Conservation (phyloP, 1,284 basidiomycete species). For the Moniliophthora roreri region DNA sequence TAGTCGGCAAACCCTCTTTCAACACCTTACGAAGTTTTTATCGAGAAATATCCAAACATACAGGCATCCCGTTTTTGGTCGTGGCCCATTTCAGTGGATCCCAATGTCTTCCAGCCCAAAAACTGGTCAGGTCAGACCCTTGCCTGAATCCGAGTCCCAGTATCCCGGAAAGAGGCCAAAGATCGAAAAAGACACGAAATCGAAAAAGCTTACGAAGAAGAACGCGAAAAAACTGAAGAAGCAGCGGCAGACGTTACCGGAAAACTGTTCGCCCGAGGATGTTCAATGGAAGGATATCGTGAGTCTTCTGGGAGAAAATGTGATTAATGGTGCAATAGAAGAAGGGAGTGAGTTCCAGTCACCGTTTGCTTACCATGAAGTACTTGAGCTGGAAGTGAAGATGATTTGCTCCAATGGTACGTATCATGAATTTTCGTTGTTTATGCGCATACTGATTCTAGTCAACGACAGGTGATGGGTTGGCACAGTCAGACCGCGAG, state of each 20-base stretch:
- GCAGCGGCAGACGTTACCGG: slow-evolving; percentile 40
- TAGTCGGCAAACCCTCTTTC: neutral
- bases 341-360: slow-evolving; percentile 53
- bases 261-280: slow-evolving; percentile 72
- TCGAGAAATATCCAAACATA: neutral
- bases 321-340: slow-evolving; percentile 49
- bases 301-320: slow-evolving; percentile 63
- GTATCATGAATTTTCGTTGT: slow-evolving; percentile 20
- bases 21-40: neutral
- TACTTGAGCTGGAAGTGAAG: slow-evolving; percentile 67
- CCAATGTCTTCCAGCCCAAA: slow-evolving; percentile 11
- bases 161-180: slow-evolving; percentile 15
- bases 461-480: slow-evolving; percentile 56
- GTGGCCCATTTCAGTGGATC: slow-evolving; percentile 14
- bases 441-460: slow-evolving; percentile 1
- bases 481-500: slow-evolving; percentile 52
- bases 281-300: slow-evolving; percentile 74
- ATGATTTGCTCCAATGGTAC: slow-evolving; percentile 66
- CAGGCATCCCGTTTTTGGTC: neutral
- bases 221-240: slow-evolving; percentile 27
- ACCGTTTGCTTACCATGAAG: slow-evolving; percentile 61
- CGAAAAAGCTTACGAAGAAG: slow-evolving; percentile 20
- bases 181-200: slow-evolving; percentile 11
- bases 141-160: neutral
- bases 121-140: neutral